Conservation (phyloP, 148 eudicot species). For the Fagopyrum tataricum region DNA sequence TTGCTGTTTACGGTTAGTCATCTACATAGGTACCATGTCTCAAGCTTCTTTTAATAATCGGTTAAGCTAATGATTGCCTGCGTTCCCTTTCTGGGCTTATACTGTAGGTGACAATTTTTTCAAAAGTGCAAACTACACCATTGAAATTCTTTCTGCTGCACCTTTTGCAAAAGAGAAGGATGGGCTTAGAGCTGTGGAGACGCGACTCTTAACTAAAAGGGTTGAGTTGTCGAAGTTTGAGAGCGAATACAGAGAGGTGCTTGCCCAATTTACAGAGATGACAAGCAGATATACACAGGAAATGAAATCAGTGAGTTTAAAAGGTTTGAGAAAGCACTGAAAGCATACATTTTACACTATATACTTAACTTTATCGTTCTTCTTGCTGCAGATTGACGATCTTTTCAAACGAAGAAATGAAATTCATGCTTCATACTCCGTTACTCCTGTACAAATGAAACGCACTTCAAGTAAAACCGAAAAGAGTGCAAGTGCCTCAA, state of each 20-base stretch:
- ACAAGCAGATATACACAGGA: slow-evolving; percentile 82
- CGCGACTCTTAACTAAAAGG: slow-evolving; percentile 67
- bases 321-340: not conserved
- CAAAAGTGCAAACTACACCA: slow-evolving; percentile 79
- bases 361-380: not conserved
- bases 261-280: slow-evolving; percentile 87
- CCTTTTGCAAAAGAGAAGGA: slow-evolving; percentile 62
- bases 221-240: slow-evolving; percentile 85
- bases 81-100: not conserved
- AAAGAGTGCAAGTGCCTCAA: slow-evolving; percentile 37
- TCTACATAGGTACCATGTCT: not conserved
- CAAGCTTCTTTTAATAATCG: not conserved
- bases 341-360: not conserved
- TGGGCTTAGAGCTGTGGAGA: slow-evolving; percentile 72
- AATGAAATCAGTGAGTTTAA: slow-evolving; percentile 70
- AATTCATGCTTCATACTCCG: slow-evolving; percentile 69
- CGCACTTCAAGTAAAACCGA: slow-evolving; percentile 59
- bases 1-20: slow-evolving; percentile 80
- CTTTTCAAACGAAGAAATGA: slow-evolving; percentile 74
- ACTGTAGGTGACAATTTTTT: slow-evolving; percentile 81
- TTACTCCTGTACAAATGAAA: slow-evolving; percentile 40
- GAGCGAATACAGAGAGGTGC: slow-evolving; percentile 88
- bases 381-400: slow-evolving; percentile 60
- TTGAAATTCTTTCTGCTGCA: slow-evolving; percentile 75
- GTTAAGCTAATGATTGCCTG: not conserved